Percentiles rank a stretch among this genome's conserved stretches.
phyloP scores from a whole-genome alignment of 345 rosid genomes.

The Pistacia integerrima region DNA sequence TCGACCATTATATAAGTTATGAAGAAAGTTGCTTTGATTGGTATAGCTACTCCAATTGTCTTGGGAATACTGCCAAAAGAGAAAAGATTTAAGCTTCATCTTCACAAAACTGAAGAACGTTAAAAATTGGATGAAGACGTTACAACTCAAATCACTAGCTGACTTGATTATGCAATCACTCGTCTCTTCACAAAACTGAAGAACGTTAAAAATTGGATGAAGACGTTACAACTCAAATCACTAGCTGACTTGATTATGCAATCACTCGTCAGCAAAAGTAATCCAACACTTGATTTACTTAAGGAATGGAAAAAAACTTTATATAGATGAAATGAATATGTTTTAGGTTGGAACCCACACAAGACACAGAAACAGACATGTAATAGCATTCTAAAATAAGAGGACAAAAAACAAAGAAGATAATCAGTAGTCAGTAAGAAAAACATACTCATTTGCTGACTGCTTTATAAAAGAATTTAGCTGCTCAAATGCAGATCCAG shows the following conservation, averaged over 20 bases:
- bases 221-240: not conserved
- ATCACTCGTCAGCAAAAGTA: not conserved
- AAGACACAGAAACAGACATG: not conserved
- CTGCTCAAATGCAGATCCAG: conserved; percentile 85
- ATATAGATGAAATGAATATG: too few relatives aligned
- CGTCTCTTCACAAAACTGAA: not conserved
- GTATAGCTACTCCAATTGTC: conserved; percentile 86
- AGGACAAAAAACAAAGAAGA: not conserved
- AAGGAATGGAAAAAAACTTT: too few relatives aligned
- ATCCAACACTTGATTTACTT: not conserved
- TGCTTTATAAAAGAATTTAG: conserved; percentile 63
- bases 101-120: not conserved
- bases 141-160: not conserved
- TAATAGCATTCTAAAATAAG: not conserved
- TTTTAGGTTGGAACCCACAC: too few relatives aligned
- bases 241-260: not conserved
- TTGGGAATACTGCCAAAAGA: conserved; percentile 63
- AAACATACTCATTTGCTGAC: conserved; percentile 66
- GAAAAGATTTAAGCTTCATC: conserved; percentile 4
- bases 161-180: not conserved
- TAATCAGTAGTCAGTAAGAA: not conserved
- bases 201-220: not conserved
- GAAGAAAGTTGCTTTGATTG: conserved; percentile 91
- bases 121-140: not conserved
- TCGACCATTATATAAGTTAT: conserved; percentile 96